Conservation (phyloP, 1,139 yeast genomes). For the Citeromyces siamensis region DNA sequence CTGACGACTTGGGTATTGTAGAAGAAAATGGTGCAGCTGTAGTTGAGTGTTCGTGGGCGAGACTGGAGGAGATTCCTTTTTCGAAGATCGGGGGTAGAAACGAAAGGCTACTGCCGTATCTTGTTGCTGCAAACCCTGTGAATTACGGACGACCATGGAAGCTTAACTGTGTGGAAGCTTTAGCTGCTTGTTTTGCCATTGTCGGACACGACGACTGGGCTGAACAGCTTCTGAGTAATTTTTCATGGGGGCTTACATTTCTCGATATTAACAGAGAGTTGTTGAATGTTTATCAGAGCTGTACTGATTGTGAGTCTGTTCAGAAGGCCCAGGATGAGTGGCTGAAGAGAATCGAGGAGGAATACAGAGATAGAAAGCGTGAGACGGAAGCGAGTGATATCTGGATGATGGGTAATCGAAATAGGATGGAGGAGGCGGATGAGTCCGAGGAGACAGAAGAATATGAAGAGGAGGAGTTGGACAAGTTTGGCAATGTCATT, state of each 20-base stretch:
- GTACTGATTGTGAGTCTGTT: slow-evolving; percentile 75
- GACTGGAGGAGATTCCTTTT: slow-evolving; percentile 92
- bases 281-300: slow-evolving; percentile 57
- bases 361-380: slow-evolving; percentile 51
- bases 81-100: slow-evolving; percentile 82
- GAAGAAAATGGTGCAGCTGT: slow-evolving; percentile 86
- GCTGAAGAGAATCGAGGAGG: slow-evolving; percentile 57
- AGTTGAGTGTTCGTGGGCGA: slow-evolving; percentile 98
- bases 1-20: slow-evolving; percentile 69
- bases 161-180: slow-evolving; percentile 90
- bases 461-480: slow-evolving; percentile 12
- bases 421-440: slow-evolving; percentile 24
- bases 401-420: slow-evolving; percentile 75
- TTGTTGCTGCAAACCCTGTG: slow-evolving; percentile 95
- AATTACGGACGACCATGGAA: slow-evolving; percentile 97
- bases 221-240: slow-evolving; percentile 54
- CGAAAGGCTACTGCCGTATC: slow-evolving; percentile 79
- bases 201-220: slow-evolving; percentile 94
- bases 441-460: slow-evolving; percentile 17
- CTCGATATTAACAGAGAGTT: slow-evolving; percentile 74
- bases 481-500: slow-evolving; percentile 8
- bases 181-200: slow-evolving; percentile 95
- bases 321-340: slow-evolving; percentile 65
- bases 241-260: slow-evolving; percentile 90
- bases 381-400: slow-evolving; percentile 41